These are phyloP conservation scores for Trametes punicea DNA, from an alignment of 768 basidiomycete genomes.

Conservation along the genomic window DNA sequence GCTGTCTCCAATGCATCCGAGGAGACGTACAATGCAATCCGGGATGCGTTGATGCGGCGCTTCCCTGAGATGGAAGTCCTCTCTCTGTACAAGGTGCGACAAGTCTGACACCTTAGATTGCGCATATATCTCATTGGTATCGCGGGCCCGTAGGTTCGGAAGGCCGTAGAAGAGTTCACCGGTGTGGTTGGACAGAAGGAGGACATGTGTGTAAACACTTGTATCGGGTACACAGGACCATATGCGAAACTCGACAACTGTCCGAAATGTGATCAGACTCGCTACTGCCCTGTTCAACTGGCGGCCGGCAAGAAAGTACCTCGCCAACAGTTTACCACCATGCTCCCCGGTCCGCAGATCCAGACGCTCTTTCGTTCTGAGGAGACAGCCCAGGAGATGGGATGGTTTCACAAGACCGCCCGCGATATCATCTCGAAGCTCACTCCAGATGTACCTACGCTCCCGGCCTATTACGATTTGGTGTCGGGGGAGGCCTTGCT, in stretches of 20 bases:
- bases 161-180: not conserved
- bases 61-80: not conserved
- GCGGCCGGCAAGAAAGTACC: not conserved
- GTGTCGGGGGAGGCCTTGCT: not conserved
- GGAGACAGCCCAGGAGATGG: constrained; percentile 19
- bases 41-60: not conserved
- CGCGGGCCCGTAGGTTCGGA: not conserved
- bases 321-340: not conserved
- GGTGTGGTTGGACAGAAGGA: not conserved
- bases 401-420: constrained; percentile 24
- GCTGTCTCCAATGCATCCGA: not conserved
- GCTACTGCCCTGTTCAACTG: not conserved
- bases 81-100: not conserved
- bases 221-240: not conserved
- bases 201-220: not conserved
- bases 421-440: not conserved
- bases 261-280: not conserved
- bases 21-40: not conserved
- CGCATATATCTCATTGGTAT: not conserved
- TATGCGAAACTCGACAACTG: not conserved
- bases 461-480: not conserved
- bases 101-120: not conserved
- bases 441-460: not conserved
- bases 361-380: not conserved
- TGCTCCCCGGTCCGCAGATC: not conserved